A percentile compares a stretch with the other conserved stretches of the same genome.
Evolutionary conservation across 306 rosid genomes (phyloP).

Genomic region (Trichosanthes truncata): DNA sequence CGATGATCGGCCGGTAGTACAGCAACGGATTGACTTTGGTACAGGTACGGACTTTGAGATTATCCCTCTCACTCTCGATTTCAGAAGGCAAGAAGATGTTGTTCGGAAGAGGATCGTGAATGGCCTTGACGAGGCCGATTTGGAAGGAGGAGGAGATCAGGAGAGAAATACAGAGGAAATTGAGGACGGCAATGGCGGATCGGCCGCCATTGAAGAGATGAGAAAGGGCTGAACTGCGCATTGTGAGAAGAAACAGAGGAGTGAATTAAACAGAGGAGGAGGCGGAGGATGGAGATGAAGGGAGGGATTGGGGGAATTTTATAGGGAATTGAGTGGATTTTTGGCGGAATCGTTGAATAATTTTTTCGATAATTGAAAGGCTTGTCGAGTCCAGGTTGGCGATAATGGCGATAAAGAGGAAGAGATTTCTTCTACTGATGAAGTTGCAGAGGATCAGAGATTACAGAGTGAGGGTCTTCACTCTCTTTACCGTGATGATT

Average conservation of each 20-base stretch:
- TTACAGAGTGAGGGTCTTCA: too few relatives aligned
- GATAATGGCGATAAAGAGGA: too few relatives aligned
- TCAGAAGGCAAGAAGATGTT: conserved; percentile 38
- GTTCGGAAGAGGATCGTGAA: background rate
- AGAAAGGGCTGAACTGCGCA: background rate
- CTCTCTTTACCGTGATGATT: too few relatives aligned
- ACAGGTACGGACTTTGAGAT: conserved; percentile 24
- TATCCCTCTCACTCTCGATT: background rate
- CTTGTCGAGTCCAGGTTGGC: too few relatives aligned
- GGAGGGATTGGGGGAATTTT: background rate
- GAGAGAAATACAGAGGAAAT: conserved; percentile 12
- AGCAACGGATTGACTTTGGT: conserved; percentile 27
- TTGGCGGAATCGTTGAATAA: too few relatives aligned
- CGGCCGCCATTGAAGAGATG: background rate
- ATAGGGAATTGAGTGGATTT: background rate
- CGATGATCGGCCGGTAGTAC: conserved; percentile 57
- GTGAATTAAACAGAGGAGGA: background rate
- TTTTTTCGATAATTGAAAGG: too few relatives aligned
- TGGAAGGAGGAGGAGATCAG: conserved; percentile 18
- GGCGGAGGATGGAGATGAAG: conserved; percentile 8
- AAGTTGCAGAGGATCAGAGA: too few relatives aligned
- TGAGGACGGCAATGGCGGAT: background rate
- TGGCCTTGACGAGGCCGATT: conserved; percentile 11
- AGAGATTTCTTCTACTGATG: too few relatives aligned
- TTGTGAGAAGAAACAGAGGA: background rate